Evolutionary conservation across 225 moss, liverwort and hornwort species (phyloP).

Genomic region (Lunularia cruciata): DNA sequence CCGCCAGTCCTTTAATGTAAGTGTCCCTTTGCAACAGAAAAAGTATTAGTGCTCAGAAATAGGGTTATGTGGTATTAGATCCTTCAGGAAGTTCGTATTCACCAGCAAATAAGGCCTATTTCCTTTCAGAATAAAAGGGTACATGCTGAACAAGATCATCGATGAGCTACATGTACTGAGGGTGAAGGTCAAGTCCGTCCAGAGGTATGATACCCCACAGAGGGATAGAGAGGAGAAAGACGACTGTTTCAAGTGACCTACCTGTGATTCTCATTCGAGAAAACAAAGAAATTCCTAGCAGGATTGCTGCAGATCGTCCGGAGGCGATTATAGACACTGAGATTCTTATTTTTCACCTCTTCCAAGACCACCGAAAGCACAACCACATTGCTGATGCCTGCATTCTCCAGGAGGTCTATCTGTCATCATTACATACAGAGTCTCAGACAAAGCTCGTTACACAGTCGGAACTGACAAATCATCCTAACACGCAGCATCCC

Average conservation of each 20-base stretch:
- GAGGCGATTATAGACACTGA: conserved; percentile 85
- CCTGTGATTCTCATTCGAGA: conserved; percentile 95
- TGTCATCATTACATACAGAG: conserved; percentile 36
- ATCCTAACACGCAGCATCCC: too few relatives aligned
- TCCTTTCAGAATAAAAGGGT: too few relatives aligned
- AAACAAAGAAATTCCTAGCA: conserved; percentile 77
- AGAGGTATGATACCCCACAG: too few relatives aligned
- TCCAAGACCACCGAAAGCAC: conserved; percentile 89
- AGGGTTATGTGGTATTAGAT: too few relatives aligned
- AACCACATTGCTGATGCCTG: conserved; percentile 74
- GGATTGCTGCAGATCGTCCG: conserved; percentile 81
- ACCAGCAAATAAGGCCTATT: too few relatives aligned
- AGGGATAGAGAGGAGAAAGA: not conserved
- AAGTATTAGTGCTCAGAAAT: too few relatives aligned
- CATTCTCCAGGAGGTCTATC: conserved; percentile 96
- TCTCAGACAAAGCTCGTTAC: too few relatives aligned
- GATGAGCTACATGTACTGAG: too few relatives aligned
- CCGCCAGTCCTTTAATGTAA: conserved; percentile 65
- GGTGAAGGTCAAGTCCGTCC: too few relatives aligned
- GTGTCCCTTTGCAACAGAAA: conserved; percentile 92
- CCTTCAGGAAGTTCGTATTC: too few relatives aligned
- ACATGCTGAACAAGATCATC: too few relatives aligned
- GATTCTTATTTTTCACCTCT: conserved; percentile 89
- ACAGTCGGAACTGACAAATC: too few relatives aligned
- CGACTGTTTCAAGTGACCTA: conserved; percentile 22